A percentile compares a stretch with the other conserved stretches of the same genome.
Evolutionary conservation across 2,329 filamentous ascomycete species (phyloP).

Genomic region (Alternaria panax): DNA sequence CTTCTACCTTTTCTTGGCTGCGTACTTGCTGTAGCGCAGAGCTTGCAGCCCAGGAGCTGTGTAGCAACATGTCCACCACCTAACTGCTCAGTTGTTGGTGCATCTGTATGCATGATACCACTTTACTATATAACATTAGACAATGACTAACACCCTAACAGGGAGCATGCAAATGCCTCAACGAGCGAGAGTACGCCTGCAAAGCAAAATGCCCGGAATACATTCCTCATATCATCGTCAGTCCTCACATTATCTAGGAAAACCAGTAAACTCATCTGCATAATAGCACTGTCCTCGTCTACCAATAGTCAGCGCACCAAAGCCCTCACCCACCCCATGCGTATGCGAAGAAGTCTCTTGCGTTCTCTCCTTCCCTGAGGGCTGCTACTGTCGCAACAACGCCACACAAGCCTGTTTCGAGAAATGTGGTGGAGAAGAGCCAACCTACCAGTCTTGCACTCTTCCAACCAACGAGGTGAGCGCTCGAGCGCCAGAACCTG

Average conservation of each 20-base stretch:
- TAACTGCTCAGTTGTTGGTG: not conserved
- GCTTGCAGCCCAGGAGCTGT: not conserved
- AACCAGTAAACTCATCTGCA: not conserved
- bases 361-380: slow-evolving; percentile 32
- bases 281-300: not conserved
- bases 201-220: slow-evolving; percentile 35
- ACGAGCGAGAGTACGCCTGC: slow-evolving; percentile 35
- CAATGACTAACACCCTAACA: not conserved
- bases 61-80: slow-evolving; percentile 1
- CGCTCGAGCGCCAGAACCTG: not conserved
- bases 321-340: not conserved
- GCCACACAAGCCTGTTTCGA: slow-evolving; percentile 31
- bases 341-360: slow-evolving; percentile 25
- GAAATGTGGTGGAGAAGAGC: slow-evolving; percentile 30
- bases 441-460: not conserved
- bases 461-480: not conserved
- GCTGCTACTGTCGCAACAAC: slow-evolving; percentile 38
- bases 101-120: not conserved
- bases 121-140: not conserved
- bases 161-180: slow-evolving; percentile 40
- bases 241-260: not conserved
- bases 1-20: slow-evolving; percentile 7
- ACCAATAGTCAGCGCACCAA: not conserved
- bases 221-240: slow-evolving; percentile 8
- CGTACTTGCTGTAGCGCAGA: not conserved